A percentile compares a stretch with the other conserved stretches of the same genome.
phyloP scores from a whole-genome alignment of 352 stramenopile species.

The Pythium biforme region DNA sequence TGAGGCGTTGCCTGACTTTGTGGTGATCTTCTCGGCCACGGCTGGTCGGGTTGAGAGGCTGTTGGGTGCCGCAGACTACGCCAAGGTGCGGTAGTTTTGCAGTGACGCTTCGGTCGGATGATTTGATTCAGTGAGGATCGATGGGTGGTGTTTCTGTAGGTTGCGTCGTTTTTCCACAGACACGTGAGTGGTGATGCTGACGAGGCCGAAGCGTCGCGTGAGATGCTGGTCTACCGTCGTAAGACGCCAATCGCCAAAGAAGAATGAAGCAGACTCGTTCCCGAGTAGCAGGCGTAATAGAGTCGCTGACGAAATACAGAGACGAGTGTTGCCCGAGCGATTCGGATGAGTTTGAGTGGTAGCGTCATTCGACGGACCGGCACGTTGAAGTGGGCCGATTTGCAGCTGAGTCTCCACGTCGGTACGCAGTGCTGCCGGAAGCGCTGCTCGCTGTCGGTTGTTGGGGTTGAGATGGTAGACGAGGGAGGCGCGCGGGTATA shows the following conservation, averaged over 20 bases:
- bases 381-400: not conserved
- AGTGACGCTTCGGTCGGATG: not conserved
- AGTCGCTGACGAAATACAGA: slow-evolving; percentile 9
- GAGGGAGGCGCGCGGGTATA: slow-evolving; percentile 29
- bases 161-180: slow-evolving; percentile 63
- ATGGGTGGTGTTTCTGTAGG: slow-evolving; percentile 3
- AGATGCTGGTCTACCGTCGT: slow-evolving; percentile 70
- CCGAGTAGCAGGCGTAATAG: slow-evolving; percentile 10
- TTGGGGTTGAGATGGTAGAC: slow-evolving; percentile 20
- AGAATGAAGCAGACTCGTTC: not conserved
- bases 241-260: not conserved
- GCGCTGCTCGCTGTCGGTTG: slow-evolving; percentile 4
- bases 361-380: not conserved
- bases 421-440: slow-evolving; percentile 2
- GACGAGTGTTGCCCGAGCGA: not conserved
- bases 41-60: slow-evolving; percentile 46
- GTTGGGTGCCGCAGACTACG: slow-evolving; percentile 38
- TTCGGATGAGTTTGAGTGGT: not conserved
- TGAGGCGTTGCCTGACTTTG: slow-evolving; percentile 50
- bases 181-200: slow-evolving; percentile 72
- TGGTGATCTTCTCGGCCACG: slow-evolving; percentile 67
- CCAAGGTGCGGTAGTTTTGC: slow-evolving; percentile 35
- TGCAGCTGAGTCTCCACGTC: not conserved
- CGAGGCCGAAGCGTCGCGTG: slow-evolving; percentile 46
- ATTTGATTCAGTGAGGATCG: not conserved